Base-by-base conservation (phyloP, 257 asterid genomes). In the Thymus quinquecostatus region DNA sequence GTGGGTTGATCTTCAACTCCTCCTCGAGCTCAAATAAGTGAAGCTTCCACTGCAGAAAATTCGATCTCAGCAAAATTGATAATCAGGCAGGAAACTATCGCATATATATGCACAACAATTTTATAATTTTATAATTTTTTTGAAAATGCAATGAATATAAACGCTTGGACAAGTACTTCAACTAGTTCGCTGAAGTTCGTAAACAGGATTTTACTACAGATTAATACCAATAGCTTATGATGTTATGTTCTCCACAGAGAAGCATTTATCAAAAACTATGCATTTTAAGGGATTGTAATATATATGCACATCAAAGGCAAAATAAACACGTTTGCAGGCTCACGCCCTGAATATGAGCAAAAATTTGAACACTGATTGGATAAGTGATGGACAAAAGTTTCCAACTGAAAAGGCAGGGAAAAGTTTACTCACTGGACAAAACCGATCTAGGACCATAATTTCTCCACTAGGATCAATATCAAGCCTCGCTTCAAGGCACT, bases 11-110 rank as follows among this genome's bases (percentile, higher is more conserved):
- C 86, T 88, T 85, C 89, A 85, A 69, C 79, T 88, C 97, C 72
- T 82, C 84, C 85, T 90, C 97, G 28, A 90, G 90, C 86, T 90
- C 95, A 79, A 83, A 88, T 62, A 90, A 75, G 79, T 90, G 96
- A 77, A 85, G 89, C 70, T 90, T 90, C 97, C 97, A 90, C 97
- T 90, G 85, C 64, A 21, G 14, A 33, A 77, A 64, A 48, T 67
- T 53, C 32, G 60, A 36, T 62, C 60, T 62, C 59, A 61, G 33
- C 50, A 36, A 70, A 60, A 58, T 56, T 28, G 21, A 41, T 61
- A 28, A 51, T 13, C 43, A 32, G 38, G 36, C 51, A 59, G 41
- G 51, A 55, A 10, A 49, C 10, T 40, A 8, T 63, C 48, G 55
- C 54, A 69, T 21, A 13, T 28, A 43, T 13, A 41, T 49, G 28